Evolutionary conservation across 371 early-diverging fungal species (phyloP).

Genomic region (Gilbertella persicaria): DNA sequence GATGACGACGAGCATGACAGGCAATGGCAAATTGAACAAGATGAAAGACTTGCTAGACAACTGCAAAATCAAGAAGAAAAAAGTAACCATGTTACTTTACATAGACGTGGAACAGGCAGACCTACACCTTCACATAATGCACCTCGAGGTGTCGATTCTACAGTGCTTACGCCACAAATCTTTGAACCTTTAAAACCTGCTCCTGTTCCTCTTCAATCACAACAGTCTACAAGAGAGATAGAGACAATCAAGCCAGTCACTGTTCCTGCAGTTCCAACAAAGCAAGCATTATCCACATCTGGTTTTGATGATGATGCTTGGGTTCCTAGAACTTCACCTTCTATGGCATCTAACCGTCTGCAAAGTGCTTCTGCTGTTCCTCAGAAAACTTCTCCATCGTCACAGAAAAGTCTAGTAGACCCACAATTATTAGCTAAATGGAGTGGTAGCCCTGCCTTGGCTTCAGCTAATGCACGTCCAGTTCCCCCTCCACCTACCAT

Average conservation of each 20-base stretch:
- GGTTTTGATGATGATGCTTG: slow-evolving; percentile 63
- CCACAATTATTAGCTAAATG: slow-evolving; percentile 38
- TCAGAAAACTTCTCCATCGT: slow-evolving; percentile 34
- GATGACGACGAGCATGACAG: not conserved
- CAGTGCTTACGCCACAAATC: slow-evolving; percentile 10
- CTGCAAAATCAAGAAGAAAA: slow-evolving; percentile 66
- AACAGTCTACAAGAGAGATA: not conserved
- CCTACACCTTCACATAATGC: slow-evolving; percentile 47
- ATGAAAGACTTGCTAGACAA: slow-evolving; percentile 78
- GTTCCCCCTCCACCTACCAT: slow-evolving; percentile 17
- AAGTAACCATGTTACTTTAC: slow-evolving; percentile 20
- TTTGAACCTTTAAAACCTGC: slow-evolving; percentile 36
- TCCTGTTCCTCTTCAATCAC: slow-evolving; percentile 21
- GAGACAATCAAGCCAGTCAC: not conserved
- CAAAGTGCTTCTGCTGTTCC: slow-evolving; percentile 15
- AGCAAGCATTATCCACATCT: slow-evolving; percentile 1
- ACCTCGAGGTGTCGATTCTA: slow-evolving; percentile 35
- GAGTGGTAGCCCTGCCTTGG: slow-evolving; percentile 24
- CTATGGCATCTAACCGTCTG: slow-evolving; percentile 1
- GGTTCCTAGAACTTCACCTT: slow-evolving; percentile 44
- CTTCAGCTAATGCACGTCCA: slow-evolving; percentile 18
- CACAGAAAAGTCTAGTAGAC: slow-evolving; percentile 43
- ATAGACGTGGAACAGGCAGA: slow-evolving; percentile 47
- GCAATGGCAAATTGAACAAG: slow-evolving; percentile 55
- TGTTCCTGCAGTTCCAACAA: not conserved